phyloP scores from a whole-genome alignment of 2,329 filamentous ascomycete species.

The Alternaria longipes region DNA sequence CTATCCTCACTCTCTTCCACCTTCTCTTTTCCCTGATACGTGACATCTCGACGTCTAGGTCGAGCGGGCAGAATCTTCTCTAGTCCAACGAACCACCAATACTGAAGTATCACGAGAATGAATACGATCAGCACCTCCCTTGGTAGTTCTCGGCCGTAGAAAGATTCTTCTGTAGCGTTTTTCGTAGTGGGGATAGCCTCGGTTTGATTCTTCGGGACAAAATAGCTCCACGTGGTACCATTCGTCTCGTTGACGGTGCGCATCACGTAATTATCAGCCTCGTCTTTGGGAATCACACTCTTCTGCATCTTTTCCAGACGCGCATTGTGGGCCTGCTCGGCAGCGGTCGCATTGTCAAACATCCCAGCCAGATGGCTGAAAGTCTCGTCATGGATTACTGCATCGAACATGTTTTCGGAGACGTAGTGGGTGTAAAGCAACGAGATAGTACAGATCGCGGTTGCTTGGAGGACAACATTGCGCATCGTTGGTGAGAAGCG shows the following conservation, averaged over 20 bases:
- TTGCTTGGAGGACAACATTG: conserved; percentile 22
- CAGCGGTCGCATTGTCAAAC: not conserved
- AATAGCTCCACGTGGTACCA: not conserved
- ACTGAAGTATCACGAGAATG: conserved; percentile 15
- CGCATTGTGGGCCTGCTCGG: not conserved
- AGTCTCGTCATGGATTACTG: conserved; percentile 11
- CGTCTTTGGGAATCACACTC: not conserved
- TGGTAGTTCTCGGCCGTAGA: conserved; percentile 17
- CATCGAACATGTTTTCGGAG: conserved; percentile 10
- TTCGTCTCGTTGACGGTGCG: not conserved
- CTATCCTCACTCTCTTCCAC: conserved; percentile 20
- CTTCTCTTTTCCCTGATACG: conserved; percentile 5
- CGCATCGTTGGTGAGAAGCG: conserved; percentile 21
- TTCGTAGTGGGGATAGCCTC: not conserved
- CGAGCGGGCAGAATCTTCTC: conserved; percentile 24
- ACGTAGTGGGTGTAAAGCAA: conserved; percentile 14
- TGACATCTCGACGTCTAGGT: not conserved
- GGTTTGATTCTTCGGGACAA: conserved; percentile 4
- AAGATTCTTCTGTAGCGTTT: conserved; percentile 5
- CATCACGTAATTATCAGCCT: not conserved
- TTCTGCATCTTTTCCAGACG: not conserved
- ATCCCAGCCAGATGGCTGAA: conserved; percentile 8
- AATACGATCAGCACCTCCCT: conserved; percentile 6
- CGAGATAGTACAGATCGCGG: conserved; percentile 13
- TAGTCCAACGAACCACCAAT: conserved; percentile 24